Evolutionary conservation across 768 basidiomycete species (phyloP), one percentile per base, ranked within the genome.

Genomic region (Butyriboletus loyo): DNA sequence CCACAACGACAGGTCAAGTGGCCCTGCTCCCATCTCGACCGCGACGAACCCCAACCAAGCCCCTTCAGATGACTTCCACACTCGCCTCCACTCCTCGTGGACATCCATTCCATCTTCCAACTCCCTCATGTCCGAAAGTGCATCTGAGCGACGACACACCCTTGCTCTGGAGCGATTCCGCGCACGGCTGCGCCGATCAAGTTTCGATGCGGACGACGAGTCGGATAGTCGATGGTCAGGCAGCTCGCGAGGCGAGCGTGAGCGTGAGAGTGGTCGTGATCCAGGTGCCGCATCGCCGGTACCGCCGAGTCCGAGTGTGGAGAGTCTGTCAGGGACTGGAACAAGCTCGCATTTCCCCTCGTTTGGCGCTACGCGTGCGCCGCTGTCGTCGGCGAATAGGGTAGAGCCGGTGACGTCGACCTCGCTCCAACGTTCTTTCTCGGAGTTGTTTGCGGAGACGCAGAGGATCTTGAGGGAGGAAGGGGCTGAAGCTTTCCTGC

Each of bases 91-190:
- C 31, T 45, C 64, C 25, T 62, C 71, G 3, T 63, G 72, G 52
- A 31, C 71, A 15, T 66, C 71, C 30, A 55, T 69, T 17, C 67
- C 70, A 7, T 64, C 69, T 9, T 68, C 73, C 22, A 78, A 71
- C 32, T 75, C 73, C 0, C 72, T 75, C 39, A 71, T 76, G 36
- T 69, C 72, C 1, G 79, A 80, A 57, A 78, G 68, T 53, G 73
- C 74, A 2, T 70, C 70, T 11, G 79, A 78, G 47, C 68, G 72
- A 41, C 69, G 75, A 27, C 66, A 74, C 17, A 63, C 70, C 19
- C 66, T 63, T 8, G 75, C 76, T 19, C 64, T 73, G 30, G 66
- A 70, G 7, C 72, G 73, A 15, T 49, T 75, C 40, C 66, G 69
- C 15, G 55, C 68, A 3, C 57, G 55, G 2, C 19, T 45, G 7